phyloP scores from a whole-genome alignment of 495 filamentous ascomycete genomes.

The Pseudevernia furfuracea region DNA sequence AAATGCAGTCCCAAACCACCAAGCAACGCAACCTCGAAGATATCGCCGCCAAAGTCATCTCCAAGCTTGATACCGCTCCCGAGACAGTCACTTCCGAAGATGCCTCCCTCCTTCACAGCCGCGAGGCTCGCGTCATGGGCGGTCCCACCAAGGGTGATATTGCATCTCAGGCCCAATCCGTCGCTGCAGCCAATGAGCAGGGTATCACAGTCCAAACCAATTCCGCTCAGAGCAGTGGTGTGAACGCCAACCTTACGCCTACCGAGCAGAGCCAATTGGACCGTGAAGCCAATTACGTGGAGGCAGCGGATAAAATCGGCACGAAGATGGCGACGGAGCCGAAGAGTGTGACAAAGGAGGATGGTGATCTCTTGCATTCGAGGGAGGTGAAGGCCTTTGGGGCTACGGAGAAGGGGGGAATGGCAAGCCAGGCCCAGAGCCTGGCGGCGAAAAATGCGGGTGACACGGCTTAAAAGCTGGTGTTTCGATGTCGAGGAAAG shows the following conservation, averaged over 20 bases:
- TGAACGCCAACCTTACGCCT: not conserved
- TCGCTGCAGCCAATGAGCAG: constrained; percentile 21
- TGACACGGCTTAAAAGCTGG: constrained; percentile 23
- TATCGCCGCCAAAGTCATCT: constrained; percentile 9
- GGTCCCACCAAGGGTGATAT: constrained; percentile 15
- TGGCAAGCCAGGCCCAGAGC: constrained; percentile 19
- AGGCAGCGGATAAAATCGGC: constrained; percentile 25
- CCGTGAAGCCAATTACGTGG: constrained; percentile 27
- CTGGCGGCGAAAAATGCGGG: constrained; percentile 22
- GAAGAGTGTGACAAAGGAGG: constrained; percentile 29
- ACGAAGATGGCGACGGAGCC: constrained; percentile 28
- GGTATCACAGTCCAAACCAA: constrained; percentile 3
- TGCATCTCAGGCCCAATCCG: constrained; percentile 16
- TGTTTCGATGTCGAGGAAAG: not conserved
- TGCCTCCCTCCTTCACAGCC: constrained; percentile 26
- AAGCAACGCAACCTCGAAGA: constrained; percentile 24
- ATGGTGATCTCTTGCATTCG: constrained; percentile 28
- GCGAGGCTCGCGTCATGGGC: constrained; percentile 27
- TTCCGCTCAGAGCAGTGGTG: not conserved
- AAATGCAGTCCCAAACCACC: constrained; percentile 32
- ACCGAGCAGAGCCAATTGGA: constrained; percentile 28
- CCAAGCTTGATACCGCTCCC: constrained; percentile 17
- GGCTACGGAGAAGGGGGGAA: constrained; percentile 30
- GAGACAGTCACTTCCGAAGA: constrained; percentile 26
- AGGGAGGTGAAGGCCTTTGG: constrained; percentile 32